Base-by-base conservation (phyloP, 1,284 basidiomycete genomes). In the Microbotryum scabiosae region DNA sequence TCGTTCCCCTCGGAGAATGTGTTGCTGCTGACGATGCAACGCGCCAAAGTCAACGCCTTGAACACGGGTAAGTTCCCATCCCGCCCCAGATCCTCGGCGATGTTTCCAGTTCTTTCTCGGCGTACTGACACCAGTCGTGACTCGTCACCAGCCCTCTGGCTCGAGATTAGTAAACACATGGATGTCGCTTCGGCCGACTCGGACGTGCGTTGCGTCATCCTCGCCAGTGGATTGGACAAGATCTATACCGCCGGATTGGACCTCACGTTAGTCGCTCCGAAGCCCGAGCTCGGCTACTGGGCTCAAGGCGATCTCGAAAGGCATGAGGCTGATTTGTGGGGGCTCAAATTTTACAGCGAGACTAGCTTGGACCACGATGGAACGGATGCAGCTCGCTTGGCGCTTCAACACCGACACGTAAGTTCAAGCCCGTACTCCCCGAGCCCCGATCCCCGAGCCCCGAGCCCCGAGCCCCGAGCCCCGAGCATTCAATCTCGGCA, bases 231-330 rank as follows among this genome's bases (percentile, higher is more conserved):
- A 1, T 70, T 85, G 1, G 82, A 84, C 0, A 88, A 85, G 72
- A 73, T 84, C 16, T 92, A 89, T 73, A 87, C 85, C 3, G 88
- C 87, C 1, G 90, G 89, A 0, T 75, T 93, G 2, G 89, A 92
- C 72, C 73, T 70, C 86, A 89, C 67, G 68, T 86, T 12, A 41
- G 36, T 41, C 36, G 36, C 36, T 3, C 5, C 36, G 3, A 41
- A 18, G 36, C 36, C 16, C 36, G 36, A 41, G 10, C 10, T 41
- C 36, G 36, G 36, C 36, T 41, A 12, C 30, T 30, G 30, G 8
- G 30, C 2, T 30, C 8, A 30, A 30, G 30, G 30, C 8, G 8
- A 30, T 30, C 30, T 30, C 2, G 30, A 30, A 30, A 30, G 30
- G 46, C 10, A 46, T 4, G 12, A 23, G 36, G 21, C 47, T 58